Conservation (phyloP, 495 filamentous ascomycete species). For the Hyphodiscus hymeniophilus region DNA sequence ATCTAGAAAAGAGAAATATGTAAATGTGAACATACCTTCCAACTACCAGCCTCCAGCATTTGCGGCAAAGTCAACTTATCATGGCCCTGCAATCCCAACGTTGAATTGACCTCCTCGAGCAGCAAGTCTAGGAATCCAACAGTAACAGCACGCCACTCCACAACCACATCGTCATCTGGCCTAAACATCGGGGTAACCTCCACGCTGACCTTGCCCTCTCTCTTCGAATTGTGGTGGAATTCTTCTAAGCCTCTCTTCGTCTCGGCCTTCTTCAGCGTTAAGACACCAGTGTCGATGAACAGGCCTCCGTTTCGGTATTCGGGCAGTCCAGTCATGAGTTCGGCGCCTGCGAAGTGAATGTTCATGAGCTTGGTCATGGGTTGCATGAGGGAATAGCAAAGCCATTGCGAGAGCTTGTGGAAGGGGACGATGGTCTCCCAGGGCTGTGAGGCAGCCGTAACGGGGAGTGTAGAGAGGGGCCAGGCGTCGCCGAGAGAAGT, state of each 20-base stretch:
- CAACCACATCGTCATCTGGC: conserved; percentile 74
- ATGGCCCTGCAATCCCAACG: conserved; percentile 37
- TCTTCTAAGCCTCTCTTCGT: conserved; percentile 57
- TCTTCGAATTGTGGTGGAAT: conserved; percentile 64
- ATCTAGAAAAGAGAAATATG: background rate
- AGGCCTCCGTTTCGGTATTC: conserved; percentile 86
- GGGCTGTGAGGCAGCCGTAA: conserved; percentile 40
- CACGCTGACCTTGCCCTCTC: conserved; percentile 59
- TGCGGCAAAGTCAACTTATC: conserved; percentile 66
- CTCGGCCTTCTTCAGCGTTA: conserved; percentile 63
- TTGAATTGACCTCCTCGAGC: conserved; percentile 48
- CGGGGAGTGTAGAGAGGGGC: conserved; percentile 77
- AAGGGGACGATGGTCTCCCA: conserved; percentile 96
- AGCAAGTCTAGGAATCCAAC: conserved; percentile 78
- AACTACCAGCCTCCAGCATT: conserved; percentile 82
- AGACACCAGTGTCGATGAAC: conserved; percentile 72
- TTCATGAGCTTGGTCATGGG: conserved; percentile 73
- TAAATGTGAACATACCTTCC: conserved; percentile 57
- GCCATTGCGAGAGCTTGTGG: conserved; percentile 88
- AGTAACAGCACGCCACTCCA: conserved; percentile 80
- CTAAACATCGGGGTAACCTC: conserved; percentile 62
- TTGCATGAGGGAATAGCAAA: conserved; percentile 81
- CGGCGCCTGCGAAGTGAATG: conserved; percentile 67
- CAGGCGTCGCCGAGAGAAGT: conserved; percentile 90
- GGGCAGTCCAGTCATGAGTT: conserved; percentile 74